Percentiles rank a stretch among this genome's conserved stretches.
Conservation (phyloP, 257 asterid genomes). For the Solanum rostratum region DNA sequence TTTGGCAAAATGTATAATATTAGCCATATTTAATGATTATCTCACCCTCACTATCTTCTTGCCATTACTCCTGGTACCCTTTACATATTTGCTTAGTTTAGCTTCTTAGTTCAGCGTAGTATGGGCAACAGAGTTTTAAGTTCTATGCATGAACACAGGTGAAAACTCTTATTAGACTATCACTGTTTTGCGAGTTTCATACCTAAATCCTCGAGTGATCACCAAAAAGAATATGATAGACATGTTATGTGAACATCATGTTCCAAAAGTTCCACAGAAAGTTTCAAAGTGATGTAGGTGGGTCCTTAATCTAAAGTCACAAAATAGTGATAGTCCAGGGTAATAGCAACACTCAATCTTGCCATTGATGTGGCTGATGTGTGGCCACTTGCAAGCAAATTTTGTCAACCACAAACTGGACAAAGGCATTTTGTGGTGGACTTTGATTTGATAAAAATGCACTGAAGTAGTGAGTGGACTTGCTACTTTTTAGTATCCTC, state of each 20-base stretch:
- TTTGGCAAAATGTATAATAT: conserved; percentile 21
- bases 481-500: not conserved
- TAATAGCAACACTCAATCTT: not conserved
- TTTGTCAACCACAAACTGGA: not conserved
- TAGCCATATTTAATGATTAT: not conserved
- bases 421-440: not conserved
- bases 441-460: not conserved
- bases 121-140: not conserved
- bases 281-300: not conserved
- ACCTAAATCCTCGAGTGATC: not conserved
- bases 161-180: not conserved
- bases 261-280: not conserved
- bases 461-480: not conserved
- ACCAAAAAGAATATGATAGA: not conserved
- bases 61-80: not conserved
- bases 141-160: not conserved
- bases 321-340: not conserved
- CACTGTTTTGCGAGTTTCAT: not conserved
- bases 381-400: not conserved
- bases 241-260: not conserved
- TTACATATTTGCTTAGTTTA: not conserved
- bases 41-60: not conserved
- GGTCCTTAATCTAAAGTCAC: not conserved
- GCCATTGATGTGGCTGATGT: not conserved
- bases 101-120: not conserved